Conservation (phyloP, 1,284 basidiomycete genomes). For the Meripilus lineatus region DNA sequence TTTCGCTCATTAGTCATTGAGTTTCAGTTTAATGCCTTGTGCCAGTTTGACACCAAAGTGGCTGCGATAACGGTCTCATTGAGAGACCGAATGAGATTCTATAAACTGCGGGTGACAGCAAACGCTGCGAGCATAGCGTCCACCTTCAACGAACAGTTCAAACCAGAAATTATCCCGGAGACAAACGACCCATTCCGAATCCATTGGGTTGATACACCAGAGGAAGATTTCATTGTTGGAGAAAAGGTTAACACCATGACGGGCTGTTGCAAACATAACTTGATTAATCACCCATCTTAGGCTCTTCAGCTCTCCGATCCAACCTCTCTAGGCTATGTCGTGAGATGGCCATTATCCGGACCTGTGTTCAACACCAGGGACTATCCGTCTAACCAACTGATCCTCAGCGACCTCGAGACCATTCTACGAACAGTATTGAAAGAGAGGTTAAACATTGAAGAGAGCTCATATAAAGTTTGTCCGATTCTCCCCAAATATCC, state of each 20-base stretch:
- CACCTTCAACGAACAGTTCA: slow-evolving; percentile 72
- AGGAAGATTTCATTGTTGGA: slow-evolving; percentile 55
- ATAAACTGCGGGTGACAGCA: slow-evolving; percentile 77
- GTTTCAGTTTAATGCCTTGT: slow-evolving; percentile 4
- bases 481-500: slow-evolving; percentile 14
- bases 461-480: slow-evolving; percentile 58
- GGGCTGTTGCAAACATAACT: not conserved
- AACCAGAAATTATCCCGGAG: slow-evolving; percentile 78
- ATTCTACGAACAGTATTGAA: slow-evolving; percentile 61
- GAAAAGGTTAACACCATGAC: slow-evolving; percentile 49
- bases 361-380: slow-evolving; percentile 77
- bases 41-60: slow-evolving; percentile 69
- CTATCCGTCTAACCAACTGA: slow-evolving; percentile 64
- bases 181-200: slow-evolving; percentile 76
- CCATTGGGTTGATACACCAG: slow-evolving; percentile 69
- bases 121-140: slow-evolving; percentile 70
- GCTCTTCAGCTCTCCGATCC: slow-evolving; percentile 74
- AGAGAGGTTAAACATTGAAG: slow-evolving; percentile 57
- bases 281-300: slow-evolving; percentile 31
- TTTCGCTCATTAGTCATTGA: slow-evolving; percentile 2
- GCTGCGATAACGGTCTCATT: slow-evolving; percentile 70
- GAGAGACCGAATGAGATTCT: slow-evolving; percentile 82
- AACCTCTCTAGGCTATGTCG: slow-evolving; percentile 54
- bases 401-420: slow-evolving; percentile 74
- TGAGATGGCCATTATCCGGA: slow-evolving; percentile 77